Percentiles rank a stretch among this genome's conserved stretches.
These are phyloP conservation scores for Lactifluus echinatus DNA, from an alignment of 768 basidiomycete species.

Conservation along the genomic window DNA sequence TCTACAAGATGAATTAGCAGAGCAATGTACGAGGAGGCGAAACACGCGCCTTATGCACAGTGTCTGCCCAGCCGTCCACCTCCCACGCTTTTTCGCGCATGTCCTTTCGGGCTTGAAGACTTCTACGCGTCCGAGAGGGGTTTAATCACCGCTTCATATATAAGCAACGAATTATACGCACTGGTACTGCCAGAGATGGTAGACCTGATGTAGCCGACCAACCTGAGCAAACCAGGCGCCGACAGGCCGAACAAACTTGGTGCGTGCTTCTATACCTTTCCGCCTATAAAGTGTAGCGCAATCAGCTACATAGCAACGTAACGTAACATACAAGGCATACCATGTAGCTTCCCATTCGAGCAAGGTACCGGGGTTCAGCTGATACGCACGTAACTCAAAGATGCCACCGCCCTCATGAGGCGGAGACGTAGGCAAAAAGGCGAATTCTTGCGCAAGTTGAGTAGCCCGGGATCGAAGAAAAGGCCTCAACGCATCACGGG, in stretches of 20 bases:
- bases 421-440: conserved; percentile 87
- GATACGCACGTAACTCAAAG: conserved; percentile 89
- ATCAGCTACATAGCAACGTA: background rate
- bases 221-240: conserved; percentile 92
- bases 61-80: conserved; percentile 91
- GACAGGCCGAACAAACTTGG: conserved; percentile 75
- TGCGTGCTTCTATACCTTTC: conserved; percentile 87
- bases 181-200: conserved; percentile 98
- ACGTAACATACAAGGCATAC: conserved; percentile 32
- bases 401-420: conserved; percentile 83
- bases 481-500: conserved; percentile 71
- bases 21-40: background rate
- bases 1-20: conserved; percentile 39
- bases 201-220: conserved; percentile 77
- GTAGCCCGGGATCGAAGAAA: conserved; percentile 60
- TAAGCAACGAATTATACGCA: conserved; percentile 26
- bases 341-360: conserved; percentile 95
- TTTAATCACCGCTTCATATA: background rate
- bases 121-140: conserved; percentile 31
- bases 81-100: conserved; percentile 88
- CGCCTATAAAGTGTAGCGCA: conserved; percentile 45
- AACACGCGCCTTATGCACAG: conserved; percentile 73
- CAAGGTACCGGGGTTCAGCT: conserved; percentile 78
- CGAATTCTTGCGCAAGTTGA: conserved; percentile 90
- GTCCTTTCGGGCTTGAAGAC: conserved; percentile 73